Conservation (phyloP, 495 filamentous ascomycete species). For the Penicillium ochrochloron region DNA sequence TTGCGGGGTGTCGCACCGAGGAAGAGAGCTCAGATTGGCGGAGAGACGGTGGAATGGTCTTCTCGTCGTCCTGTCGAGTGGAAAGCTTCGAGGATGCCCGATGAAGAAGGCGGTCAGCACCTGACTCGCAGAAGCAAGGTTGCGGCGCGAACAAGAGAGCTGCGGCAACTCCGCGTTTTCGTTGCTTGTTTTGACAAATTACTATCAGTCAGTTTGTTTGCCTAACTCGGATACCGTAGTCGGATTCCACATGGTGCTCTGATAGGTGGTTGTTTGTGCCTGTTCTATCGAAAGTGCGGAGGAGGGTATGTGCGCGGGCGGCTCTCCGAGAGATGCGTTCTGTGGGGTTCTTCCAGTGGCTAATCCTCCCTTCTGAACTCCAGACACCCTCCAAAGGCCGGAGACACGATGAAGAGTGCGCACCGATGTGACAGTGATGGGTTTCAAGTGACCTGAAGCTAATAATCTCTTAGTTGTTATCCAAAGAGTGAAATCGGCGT, state of each 20-base stretch:
- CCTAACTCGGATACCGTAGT: no score
- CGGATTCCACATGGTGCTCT: not conserved
- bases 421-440: not conserved
- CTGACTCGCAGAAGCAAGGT: conserved; percentile 4
- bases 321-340: conserved; percentile 2
- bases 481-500: conserved; percentile 93
- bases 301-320: conserved; percentile 6
- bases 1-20: conserved; percentile 21
- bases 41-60: conserved; percentile 18
- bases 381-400: conserved; percentile 3
- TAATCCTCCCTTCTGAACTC: conserved; percentile 9
- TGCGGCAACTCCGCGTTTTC: not conserved
- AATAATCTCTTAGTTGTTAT: conserved; percentile 69
- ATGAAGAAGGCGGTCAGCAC: conserved; percentile 36
- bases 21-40: conserved; percentile 21
- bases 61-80: conserved; percentile 28
- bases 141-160: not conserved
- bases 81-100: conserved; percentile 35
- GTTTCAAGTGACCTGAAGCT: conserved; percentile 1
- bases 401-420: conserved; percentile 55
- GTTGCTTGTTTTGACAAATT: not conserved
- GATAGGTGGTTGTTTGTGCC: not conserved
- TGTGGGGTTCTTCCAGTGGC: conserved; percentile 8
- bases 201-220: not conserved
- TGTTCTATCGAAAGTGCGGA: not conserved